Percentiles rank a stretch among this genome's conserved stretches.
These are phyloP conservation scores for Ascochyta fabae DNA, from an alignment of 2,329 filamentous ascomycete genomes.

Conservation along the genomic window DNA sequence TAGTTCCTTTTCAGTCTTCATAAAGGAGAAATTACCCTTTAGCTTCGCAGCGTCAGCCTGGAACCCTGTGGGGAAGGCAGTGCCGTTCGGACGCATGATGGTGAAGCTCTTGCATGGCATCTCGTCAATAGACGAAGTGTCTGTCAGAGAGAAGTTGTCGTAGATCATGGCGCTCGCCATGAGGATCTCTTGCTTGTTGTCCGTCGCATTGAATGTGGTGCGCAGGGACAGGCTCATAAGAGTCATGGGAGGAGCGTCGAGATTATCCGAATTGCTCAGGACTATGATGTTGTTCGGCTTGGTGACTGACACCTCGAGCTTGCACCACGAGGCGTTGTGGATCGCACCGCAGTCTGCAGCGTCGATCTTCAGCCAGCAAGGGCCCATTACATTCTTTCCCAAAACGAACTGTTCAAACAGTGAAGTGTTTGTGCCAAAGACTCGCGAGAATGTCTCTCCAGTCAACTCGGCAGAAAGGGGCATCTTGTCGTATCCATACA, in stretches of 20 bases:
- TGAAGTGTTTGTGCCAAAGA: constrained; percentile 91
- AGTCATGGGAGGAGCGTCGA: constrained; percentile 85
- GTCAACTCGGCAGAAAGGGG: constrained; percentile 71
- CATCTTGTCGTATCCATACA: constrained; percentile 91
- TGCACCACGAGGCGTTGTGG: constrained; percentile 96
- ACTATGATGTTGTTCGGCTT: constrained; percentile 78
- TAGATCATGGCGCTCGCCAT: constrained; percentile 92
- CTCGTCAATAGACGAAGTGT: constrained; percentile 87
- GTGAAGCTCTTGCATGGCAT: constrained; percentile 91
- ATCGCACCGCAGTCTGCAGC: constrained; percentile 82
- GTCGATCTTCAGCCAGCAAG: constrained; percentile 93
- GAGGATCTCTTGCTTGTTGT: constrained; percentile 96
- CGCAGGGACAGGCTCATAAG: constrained; percentile 94
- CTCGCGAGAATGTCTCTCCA: constrained; percentile 90
- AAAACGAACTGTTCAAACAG: constrained; percentile 98
- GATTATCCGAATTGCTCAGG: constrained; percentile 76
- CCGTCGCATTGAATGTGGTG: constrained; percentile 85
- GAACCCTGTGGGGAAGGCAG: constrained; percentile 84
- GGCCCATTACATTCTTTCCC: constrained; percentile 99
- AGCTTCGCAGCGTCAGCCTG: constrained; percentile 77
- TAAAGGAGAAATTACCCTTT: constrained; percentile 77
- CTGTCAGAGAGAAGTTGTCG: constrained; percentile 83
- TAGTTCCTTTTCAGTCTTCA: constrained; percentile 83
- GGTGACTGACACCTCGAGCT: constrained; percentile 83
- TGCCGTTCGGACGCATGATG: constrained; percentile 79